Percentiles rank a stretch among this genome's conserved stretches.
phyloP scores from a whole-genome alignment of 225 moss, liverwort and hornwort species.

The Sphagnum tenellum region DNA sequence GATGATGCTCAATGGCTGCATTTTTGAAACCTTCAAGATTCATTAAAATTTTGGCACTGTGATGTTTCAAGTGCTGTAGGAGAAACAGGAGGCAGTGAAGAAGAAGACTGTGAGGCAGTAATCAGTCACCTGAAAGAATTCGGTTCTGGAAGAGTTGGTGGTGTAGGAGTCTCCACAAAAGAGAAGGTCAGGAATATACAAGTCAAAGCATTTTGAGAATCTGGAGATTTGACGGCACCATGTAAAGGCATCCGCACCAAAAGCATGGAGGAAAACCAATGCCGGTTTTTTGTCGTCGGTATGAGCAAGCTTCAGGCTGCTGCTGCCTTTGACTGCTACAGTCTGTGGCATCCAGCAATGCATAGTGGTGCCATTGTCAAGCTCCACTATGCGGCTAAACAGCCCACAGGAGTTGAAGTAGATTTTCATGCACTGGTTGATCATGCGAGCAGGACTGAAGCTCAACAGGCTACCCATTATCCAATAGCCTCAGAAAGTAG shows the following conservation, averaged over 20 bases:
- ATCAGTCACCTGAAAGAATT: constrained; percentile 24
- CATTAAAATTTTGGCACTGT: too few species aligned
- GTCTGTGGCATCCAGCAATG: constrained; percentile 36
- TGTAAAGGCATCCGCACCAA: constrained; percentile 33
- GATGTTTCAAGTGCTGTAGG: too few species aligned
- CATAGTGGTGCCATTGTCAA: constrained; percentile 31
- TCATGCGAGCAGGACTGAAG: constrained; percentile 32
- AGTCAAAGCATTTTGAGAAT: constrained; percentile 28
- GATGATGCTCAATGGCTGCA: too few species aligned
- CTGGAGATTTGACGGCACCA: constrained; percentile 35
- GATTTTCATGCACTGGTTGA: constrained; percentile 23
- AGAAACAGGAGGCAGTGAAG: too few species aligned
- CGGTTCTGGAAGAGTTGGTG: constrained; percentile 19
- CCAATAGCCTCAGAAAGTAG: too few species aligned
- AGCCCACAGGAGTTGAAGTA: constrained; percentile 24
- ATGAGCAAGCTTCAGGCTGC: too few species aligned
- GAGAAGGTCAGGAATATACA: constrained; percentile 41
- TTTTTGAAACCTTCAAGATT: too few species aligned
- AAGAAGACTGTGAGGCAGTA: too few species aligned
- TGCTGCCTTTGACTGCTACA: not conserved
- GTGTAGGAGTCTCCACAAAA: constrained; percentile 34
- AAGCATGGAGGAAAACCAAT: constrained; percentile 47
- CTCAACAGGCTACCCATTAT: constrained; percentile 9
- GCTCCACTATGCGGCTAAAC: constrained; percentile 10
- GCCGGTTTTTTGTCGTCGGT: constrained; percentile 12